These are phyloP conservation scores for Chaetomiaceae sp. DNA, from an alignment of 2,329 filamentous ascomycete species.

Conservation along the genomic window DNA sequence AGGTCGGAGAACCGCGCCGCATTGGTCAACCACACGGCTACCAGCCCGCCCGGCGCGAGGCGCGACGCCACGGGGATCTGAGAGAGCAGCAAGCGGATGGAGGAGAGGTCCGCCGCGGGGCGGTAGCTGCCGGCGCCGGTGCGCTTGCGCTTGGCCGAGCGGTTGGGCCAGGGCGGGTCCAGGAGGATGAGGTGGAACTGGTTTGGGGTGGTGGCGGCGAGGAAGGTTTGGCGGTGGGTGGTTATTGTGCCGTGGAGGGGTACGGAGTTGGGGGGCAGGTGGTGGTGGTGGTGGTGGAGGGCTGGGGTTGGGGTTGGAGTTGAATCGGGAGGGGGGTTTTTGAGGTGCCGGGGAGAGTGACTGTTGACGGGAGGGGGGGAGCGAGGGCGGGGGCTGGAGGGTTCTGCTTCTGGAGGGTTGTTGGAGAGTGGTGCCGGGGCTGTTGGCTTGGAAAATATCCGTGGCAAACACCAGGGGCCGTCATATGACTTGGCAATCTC, in stretches of 20 bases:
- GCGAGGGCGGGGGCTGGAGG: neutral
- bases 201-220: constrained; percentile 36
- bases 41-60: constrained; percentile 51
- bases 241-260: constrained; percentile 48
- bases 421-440: neutral
- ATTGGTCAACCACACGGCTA: constrained; percentile 77
- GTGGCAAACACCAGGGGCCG: constrained; percentile 47
- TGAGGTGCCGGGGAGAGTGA: too few relatives aligned
- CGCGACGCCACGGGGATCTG: constrained; percentile 53
- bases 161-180: constrained; percentile 79
- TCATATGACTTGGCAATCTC: constrained; percentile 33
- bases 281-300: constrained; percentile 2
- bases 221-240: constrained; percentile 39
- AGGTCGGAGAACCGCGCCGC: constrained; percentile 56
- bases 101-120: constrained; percentile 42
- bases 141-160: constrained; percentile 58
- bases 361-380: neutral
- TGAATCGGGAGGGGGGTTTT: too few relatives aligned
- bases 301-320: neutral
- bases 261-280: constrained; percentile 37
- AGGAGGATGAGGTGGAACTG: constrained; percentile 65
- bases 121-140: constrained; percentile 36
- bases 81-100: constrained; percentile 48
- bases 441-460: constrained; percentile 23
- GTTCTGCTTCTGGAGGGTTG: neutral